Evolutionary conservation across 345 rosid genomes (phyloP).

Genomic region (Capsella bursapastoris): DNA sequence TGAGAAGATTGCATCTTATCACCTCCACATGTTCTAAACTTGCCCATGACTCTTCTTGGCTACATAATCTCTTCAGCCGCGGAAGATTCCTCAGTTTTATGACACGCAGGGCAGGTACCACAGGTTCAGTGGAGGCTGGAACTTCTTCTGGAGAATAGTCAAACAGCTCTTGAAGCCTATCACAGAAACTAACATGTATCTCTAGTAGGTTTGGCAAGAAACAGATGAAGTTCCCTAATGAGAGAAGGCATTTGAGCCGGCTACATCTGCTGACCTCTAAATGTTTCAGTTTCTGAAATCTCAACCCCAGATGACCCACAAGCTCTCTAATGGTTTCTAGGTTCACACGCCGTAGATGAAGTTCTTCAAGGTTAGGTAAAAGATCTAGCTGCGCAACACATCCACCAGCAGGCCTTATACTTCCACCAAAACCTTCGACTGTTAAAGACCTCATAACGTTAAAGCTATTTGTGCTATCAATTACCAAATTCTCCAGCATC

Average conservation of each 20-base stretch:
- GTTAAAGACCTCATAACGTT: constrained; percentile 38
- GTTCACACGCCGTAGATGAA: constrained; percentile 44
- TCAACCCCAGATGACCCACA: constrained; percentile 42
- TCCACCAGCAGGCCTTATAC: constrained; percentile 42
- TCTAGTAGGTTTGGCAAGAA: constrained; percentile 43
- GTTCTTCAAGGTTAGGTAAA: constrained; percentile 49
- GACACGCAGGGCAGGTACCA: constrained; percentile 40
- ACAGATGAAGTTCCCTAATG: constrained; percentile 43
- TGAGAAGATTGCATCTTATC: constrained; percentile 41
- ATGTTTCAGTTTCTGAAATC: constrained; percentile 37
- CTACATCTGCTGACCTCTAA: constrained; percentile 47
- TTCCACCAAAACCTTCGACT: constrained; percentile 38
- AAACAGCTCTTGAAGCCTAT: constrained; percentile 39
- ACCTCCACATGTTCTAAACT: constrained; percentile 44
- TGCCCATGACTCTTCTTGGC: constrained; percentile 34
- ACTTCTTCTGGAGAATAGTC: constrained; percentile 25
- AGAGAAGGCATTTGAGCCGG: constrained; percentile 41
- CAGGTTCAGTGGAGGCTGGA: constrained; percentile 26
- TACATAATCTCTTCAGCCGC: constrained; percentile 37
- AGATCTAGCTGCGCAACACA: constrained; percentile 46
- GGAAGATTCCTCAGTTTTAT: constrained; percentile 46
- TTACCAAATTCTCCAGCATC: constrained; percentile 45
- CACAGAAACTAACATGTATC: constrained; percentile 48
- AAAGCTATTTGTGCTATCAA: constrained; percentile 36
- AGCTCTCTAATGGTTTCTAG: constrained; percentile 42